phyloP scores from a whole-genome alignment of 805 yeast species.

The Pichia cephalocereana region DNA sequence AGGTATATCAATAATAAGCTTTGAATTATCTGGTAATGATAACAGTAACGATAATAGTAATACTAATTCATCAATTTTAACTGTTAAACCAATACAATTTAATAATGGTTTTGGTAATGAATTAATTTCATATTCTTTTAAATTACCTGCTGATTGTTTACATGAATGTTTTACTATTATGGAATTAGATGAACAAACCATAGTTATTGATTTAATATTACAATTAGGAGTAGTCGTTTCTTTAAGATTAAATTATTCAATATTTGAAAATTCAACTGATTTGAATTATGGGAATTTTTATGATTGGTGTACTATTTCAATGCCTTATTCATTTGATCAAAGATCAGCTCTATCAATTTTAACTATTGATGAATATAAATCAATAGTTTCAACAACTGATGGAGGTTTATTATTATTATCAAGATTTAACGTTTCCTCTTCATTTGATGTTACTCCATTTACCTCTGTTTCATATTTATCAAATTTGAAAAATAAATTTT shows the following conservation, averaged over 20 bases:
- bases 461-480: conserved; percentile 42
- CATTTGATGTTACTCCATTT: conserved; percentile 30
- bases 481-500: conserved; percentile 23
- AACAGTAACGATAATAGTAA: neutral
- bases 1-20: neutral
- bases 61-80: neutral
- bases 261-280: conserved; percentile 26
- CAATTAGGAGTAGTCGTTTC: conserved; percentile 44
- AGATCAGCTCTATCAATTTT: conserved; percentile 46
- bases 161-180: conserved; percentile 30
- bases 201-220: conserved; percentile 49
- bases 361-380: conserved; percentile 33
- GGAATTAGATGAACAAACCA: conserved; percentile 18
- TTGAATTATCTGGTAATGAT: neutral
- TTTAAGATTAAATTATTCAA: conserved; percentile 31
- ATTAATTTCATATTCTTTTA: conserved; percentile 14
- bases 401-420: conserved; percentile 63
- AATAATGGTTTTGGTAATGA: neutral
- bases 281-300: conserved; percentile 23
- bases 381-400: conserved; percentile 58
- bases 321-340: conserved; percentile 56
- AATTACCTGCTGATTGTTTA: conserved; percentile 30
- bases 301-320: conserved; percentile 60
- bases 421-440: conserved; percentile 19
- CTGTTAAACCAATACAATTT: neutral